A percentile compares a stretch with the other conserved stretches of the same genome.
phyloP scores from a whole-genome alignment of 495 filamentous ascomycete genomes.

The Penicillium bialowiezense region DNA sequence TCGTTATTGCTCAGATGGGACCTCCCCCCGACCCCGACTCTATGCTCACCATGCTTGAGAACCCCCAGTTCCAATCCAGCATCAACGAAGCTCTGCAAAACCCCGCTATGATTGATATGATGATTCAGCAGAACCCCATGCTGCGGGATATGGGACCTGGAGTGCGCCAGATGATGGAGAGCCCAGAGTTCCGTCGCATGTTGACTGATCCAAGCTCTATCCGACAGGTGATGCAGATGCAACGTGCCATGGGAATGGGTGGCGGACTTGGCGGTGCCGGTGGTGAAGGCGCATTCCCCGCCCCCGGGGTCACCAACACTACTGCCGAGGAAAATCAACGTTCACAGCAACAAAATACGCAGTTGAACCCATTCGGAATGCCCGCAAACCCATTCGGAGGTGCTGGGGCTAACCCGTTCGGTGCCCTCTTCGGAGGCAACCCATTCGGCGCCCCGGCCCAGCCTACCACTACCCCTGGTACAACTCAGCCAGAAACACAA shows the following conservation, averaged over 20 bases:
- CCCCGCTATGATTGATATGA: slow-evolving; percentile 85
- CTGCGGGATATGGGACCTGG: slow-evolving; percentile 78
- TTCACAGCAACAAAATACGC: slow-evolving; percentile 35
- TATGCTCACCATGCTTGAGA: slow-evolving; percentile 79
- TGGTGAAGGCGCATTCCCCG: slow-evolving; percentile 66
- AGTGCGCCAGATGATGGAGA: slow-evolving; percentile 78
- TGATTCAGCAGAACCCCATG: slow-evolving; percentile 86
- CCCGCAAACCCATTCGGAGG: slow-evolving; percentile 22
- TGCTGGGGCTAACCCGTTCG: slow-evolving; percentile 62
- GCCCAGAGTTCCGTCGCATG: slow-evolving; percentile 85
- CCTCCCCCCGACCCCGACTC: slow-evolving; percentile 76
- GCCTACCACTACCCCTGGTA: slow-evolving; percentile 17
- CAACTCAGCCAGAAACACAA: slow-evolving; percentile 20
- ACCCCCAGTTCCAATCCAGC: slow-evolving; percentile 75
- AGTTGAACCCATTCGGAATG: slow-evolving; percentile 38
- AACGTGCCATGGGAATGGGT: slow-evolving; percentile 62
- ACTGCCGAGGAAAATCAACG: slow-evolving; percentile 44
- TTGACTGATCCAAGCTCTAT: slow-evolving; percentile 89
- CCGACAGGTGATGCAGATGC: slow-evolving; percentile 75
- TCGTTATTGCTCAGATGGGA: slow-evolving; percentile 66
- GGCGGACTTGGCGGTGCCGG: slow-evolving; percentile 42
- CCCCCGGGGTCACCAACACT: slow-evolving; percentile 83
- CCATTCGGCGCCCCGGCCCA: slow-evolving; percentile 29
- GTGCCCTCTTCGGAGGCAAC: slow-evolving; percentile 59
- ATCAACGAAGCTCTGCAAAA: slow-evolving; percentile 96